phyloP scores from a whole-genome alignment of 305 asterid genomes.

The Coffea humblotiana region DNA sequence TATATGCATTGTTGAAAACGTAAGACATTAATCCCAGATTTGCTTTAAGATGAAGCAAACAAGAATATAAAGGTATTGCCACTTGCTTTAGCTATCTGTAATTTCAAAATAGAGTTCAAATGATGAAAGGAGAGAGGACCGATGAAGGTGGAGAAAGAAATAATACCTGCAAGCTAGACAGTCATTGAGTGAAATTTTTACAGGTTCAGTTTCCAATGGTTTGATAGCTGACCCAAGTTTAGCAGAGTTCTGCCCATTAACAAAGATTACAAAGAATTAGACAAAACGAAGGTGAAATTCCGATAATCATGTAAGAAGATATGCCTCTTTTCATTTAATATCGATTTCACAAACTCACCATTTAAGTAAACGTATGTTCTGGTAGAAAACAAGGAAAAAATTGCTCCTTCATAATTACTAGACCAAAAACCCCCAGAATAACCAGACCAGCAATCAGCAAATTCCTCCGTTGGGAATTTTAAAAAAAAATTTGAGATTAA shows the following conservation, averaged over 20 bases:
- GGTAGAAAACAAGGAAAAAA: background rate
- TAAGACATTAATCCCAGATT: background rate
- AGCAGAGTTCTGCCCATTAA: conserved; percentile 43
- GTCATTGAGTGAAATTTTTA: conserved; percentile 88
- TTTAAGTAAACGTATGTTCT: background rate
- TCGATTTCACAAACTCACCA: background rate
- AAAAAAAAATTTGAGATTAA: background rate
- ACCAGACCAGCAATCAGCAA: background rate
- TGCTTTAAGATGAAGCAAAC: background rate
- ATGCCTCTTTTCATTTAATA: background rate
- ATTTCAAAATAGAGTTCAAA: background rate
- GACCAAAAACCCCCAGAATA: conserved; percentile 1
- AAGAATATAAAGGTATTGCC: background rate
- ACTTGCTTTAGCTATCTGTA: background rate
- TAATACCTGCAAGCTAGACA: conserved; percentile 94
- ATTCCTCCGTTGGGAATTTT: too few species aligned
- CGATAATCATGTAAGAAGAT: background rate
- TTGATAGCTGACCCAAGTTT: conserved; percentile 50
- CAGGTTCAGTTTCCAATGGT: conserved; percentile 64
- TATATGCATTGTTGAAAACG: background rate
- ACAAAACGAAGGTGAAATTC: too few species aligned
- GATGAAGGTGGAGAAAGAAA: background rate
- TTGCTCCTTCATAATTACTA: background rate
- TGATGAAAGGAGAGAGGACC: background rate
- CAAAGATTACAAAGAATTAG: background rate